Conservation (phyloP, 768 basidiomycete genomes). For the Holtermannia corniformis region DNA sequence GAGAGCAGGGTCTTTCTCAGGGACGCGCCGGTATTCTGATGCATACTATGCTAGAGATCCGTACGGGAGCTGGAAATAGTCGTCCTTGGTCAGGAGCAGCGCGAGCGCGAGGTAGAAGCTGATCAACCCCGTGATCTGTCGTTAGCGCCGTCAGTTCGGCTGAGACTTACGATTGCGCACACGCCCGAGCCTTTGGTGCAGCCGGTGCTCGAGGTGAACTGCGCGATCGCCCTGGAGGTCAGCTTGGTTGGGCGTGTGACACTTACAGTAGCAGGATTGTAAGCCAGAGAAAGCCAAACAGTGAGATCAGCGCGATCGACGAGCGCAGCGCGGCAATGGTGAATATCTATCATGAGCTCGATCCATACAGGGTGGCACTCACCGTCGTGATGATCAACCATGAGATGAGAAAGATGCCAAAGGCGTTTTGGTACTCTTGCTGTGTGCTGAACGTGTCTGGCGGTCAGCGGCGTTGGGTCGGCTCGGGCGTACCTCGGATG, state of each 20-base stretch:
- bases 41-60: background rate
- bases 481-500: background rate
- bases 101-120: constrained; percentile 41
- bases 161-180: constrained; percentile 40
- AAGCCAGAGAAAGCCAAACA: constrained; percentile 51
- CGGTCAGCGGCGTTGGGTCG: background rate
- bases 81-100: constrained; percentile 41
- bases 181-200: constrained; percentile 40
- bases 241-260: background rate
- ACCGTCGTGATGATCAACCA: background rate
- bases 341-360: constrained; percentile 26
- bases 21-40: constrained; percentile 82
- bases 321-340: constrained; percentile 48
- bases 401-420: background rate
- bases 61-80: constrained; percentile 18
- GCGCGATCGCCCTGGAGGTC: constrained; percentile 36
- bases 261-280: constrained; percentile 44
- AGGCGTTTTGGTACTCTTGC: background rate
- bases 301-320: constrained; percentile 47
- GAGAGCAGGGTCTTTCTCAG: constrained; percentile 70
- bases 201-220: constrained; percentile 34
- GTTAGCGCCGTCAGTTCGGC: no score
- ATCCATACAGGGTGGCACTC: no score
- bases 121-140: constrained; percentile 35
- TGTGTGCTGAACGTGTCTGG: background rate